Percentiles rank a stretch among this genome's conserved stretches.
Conservation (phyloP, 2,329 filamentous ascomycete genomes). For the Sclerotiophoma versabilis region DNA sequence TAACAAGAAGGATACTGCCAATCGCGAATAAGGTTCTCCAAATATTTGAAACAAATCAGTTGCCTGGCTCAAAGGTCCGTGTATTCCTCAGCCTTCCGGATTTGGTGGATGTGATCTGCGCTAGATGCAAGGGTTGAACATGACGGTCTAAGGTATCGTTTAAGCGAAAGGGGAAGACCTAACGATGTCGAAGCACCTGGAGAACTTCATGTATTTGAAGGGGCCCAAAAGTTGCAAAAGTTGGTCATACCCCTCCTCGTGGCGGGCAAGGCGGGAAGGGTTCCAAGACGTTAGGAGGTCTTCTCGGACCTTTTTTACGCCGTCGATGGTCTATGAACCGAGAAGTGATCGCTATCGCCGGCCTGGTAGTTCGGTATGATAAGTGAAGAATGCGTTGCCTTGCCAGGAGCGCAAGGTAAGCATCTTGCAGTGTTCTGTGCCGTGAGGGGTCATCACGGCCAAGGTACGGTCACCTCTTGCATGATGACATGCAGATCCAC, state of each 20-base stretch:
- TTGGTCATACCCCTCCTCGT: conserved; percentile 21
- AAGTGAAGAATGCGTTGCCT: conserved; percentile 10
- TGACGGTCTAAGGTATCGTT: neutral
- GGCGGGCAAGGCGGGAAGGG: conserved; percentile 15
- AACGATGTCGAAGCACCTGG: neutral
- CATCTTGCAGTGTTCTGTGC: conserved; percentile 1
- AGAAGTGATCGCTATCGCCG: neutral
- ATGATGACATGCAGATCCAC: conserved; percentile 28
- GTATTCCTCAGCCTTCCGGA: neutral
- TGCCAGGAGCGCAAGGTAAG: conserved; percentile 6
- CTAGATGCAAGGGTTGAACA: conserved; percentile 2
- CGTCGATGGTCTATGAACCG: neutral
- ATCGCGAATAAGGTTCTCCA: neutral
- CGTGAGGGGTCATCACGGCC: conserved; percentile 16
- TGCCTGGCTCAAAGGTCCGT: neutral
- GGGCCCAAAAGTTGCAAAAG: conserved; percentile 3
- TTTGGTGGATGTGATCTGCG: conserved; percentile 4
- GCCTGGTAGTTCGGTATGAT: neutral
- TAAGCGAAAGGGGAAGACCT: neutral
- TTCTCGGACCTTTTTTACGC: conserved; percentile 17
- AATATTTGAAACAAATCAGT: neutral
- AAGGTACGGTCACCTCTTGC: conserved; percentile 15
- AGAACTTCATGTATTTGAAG: neutral
- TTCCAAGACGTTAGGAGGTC: conserved; percentile 18
- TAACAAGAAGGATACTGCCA: neutral